These are phyloP conservation scores for Xylariaceae sp. DNA, from an alignment of 2,329 filamentous ascomycete species.

Conservation along the genomic window DNA sequence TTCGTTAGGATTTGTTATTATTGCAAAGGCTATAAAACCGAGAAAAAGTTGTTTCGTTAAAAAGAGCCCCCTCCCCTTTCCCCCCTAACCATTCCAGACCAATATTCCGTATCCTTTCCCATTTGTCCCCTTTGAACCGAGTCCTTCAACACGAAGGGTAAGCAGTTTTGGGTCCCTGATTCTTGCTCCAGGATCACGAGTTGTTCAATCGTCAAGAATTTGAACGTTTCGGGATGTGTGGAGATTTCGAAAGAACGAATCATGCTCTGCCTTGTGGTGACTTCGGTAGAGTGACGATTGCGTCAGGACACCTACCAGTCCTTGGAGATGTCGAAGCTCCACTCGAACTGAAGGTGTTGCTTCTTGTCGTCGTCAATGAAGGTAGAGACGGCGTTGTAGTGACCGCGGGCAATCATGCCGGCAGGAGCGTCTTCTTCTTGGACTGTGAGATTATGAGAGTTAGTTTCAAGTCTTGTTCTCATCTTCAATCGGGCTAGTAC, in stretches of 20 bases:
- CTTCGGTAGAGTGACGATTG: conserved; percentile 1
- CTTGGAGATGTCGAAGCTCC: conserved; percentile 95
- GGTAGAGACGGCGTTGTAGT: conserved; percentile 83
- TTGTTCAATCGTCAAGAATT: background rate
- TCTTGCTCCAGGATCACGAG: too few species aligned
- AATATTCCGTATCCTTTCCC: conserved; percentile 1
- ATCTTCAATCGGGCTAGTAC: conserved; percentile 32
- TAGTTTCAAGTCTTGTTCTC: conserved; percentile 2
- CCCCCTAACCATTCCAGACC: background rate
- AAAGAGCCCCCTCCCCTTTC: conserved; percentile 10
- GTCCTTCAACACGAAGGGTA: conserved; percentile 1
- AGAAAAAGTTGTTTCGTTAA: conserved; percentile 4
- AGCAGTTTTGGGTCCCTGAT: background rate
- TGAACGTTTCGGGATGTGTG: background rate
- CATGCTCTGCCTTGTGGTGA: background rate
- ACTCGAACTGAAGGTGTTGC: conserved; percentile 86
- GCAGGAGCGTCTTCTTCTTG: conserved; percentile 86
- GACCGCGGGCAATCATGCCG: conserved; percentile 82
- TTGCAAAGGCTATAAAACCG: background rate
- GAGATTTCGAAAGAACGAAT: background rate
- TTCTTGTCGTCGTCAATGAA: conserved; percentile 96
- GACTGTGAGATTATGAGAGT: conserved; percentile 49
- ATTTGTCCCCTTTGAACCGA: background rate
- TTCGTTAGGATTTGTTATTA: conserved; percentile 9
- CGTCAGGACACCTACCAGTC: conserved; percentile 63